Evolutionary conservation across 257 asterid genomes (phyloP).

Genomic region (Solanum paucissectum): DNA sequence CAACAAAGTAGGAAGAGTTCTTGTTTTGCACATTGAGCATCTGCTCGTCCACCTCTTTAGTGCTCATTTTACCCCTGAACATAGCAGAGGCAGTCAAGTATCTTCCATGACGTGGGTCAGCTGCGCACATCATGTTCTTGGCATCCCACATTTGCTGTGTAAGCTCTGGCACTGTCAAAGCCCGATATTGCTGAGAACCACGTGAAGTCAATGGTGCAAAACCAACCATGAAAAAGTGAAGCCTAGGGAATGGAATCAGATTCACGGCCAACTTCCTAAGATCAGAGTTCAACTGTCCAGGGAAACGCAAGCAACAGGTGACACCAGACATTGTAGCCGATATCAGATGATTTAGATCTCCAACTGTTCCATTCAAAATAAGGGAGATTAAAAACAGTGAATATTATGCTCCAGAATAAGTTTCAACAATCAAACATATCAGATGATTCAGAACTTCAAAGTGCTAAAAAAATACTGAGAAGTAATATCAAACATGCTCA

Average conservation of each 20-base stretch:
- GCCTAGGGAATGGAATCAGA: conserved; percentile 1
- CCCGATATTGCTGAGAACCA: conserved; percentile 4
- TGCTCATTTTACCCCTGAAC: conserved; percentile 31
- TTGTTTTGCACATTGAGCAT: neutral
- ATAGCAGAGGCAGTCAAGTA: conserved; percentile 1
- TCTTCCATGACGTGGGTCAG: neutral
- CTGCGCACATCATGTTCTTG: conserved; percentile 2
- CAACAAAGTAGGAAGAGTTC: conserved; percentile 3
- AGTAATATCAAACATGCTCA: neutral
- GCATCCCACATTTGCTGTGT: conserved; percentile 2
- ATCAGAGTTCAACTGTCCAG: conserved; percentile 2
- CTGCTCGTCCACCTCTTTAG: neutral
- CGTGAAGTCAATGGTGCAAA: neutral
- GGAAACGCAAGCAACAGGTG: neutral
- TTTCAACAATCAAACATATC: neutral
- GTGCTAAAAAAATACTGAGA: too few species aligned
- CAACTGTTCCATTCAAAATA: neutral
- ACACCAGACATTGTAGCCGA: conserved; percentile 3
- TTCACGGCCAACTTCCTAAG: neutral
- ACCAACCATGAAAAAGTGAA: conserved; percentile 1
- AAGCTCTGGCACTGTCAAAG: neutral
- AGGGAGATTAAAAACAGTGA: neutral
- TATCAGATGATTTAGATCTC: neutral
- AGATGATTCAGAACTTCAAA: neutral
- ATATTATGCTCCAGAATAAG: neutral